Evolutionary conservation across 345 rosid genomes (phyloP), one percentile per base, ranked within the genome.

Genomic region (Cardamine occulta): DNA sequence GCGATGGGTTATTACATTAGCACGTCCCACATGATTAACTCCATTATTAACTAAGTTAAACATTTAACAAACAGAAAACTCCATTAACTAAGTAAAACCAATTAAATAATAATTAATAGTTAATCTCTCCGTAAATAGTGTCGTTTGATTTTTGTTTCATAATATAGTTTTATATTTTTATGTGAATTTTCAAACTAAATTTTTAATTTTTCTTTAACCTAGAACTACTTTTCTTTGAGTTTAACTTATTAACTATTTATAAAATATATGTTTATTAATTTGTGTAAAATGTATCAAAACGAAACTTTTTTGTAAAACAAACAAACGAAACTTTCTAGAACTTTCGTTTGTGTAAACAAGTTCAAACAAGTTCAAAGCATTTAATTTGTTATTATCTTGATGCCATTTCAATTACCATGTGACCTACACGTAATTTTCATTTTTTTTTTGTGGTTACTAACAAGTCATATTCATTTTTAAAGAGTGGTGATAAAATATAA

Each of bases 1-100:
- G 24, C 12, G 15, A 56, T 72, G 66, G 8, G 32, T 35, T 54
- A 63, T 47, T 45, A 53, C 77, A 68, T 37, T 76, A 37, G 44
- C 62, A 64, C 47, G 66, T 70, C 66, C 39, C 53, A 55, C 48
- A 26, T 23, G n/a, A 74, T 26, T 52, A 26, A 39, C 26, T 58
- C 65, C 54, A 31, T 31, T 31, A 37, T 68, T 51, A 32, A 32
- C 59, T 34, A 54, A 68, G 70, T 55, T 54, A 44, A 45, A 49
- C 8, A n/a, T 47, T n/a, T 45, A 45, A 45, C 49, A n/a, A 45
- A 15, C n/a, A 47, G 0, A 47, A 47, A 35, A 28, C 14, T 49
- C 58, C 34, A 48, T 68, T 51, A 48, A 57, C 61, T 24, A 44
- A 67, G 70, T 54, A 62, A 42, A 54, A 48, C 10, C 18, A 15